A percentile compares a stretch with the other conserved stretches of the same genome.
Evolutionary conservation across 768 basidiomycete species (phyloP).

Genomic region (Pholiota molesta): DNA sequence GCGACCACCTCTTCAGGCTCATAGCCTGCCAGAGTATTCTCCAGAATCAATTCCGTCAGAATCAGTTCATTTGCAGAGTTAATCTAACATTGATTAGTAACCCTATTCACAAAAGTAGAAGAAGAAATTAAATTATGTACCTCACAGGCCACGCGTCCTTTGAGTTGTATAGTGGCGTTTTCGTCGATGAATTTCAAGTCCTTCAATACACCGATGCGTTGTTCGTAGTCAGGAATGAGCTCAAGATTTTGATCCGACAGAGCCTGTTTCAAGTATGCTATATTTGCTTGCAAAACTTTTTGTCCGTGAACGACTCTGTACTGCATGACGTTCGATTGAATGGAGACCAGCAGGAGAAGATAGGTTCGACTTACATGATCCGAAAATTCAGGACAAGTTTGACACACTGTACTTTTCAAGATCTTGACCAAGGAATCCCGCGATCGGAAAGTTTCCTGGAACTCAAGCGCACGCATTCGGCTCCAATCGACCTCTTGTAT

Average conservation of each 20-base stretch:
- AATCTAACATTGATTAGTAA: conserved; percentile 57
- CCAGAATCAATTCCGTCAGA: conserved; percentile 94
- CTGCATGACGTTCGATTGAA: conserved; percentile 41
- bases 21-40: conserved; percentile 89
- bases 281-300: conserved; percentile 72
- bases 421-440: conserved; percentile 53
- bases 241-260: conserved; percentile 98
- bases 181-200: conserved; percentile 94
- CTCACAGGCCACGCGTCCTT: conserved; percentile 98
- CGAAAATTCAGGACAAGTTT: conserved; percentile 65
- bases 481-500: conserved; percentile 87
- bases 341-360: not conserved
- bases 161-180: conserved; percentile 92
- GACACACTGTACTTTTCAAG: conserved; percentile 51
- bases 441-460: conserved; percentile 78
- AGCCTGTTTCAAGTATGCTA: conserved; percentile 77
- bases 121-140: conserved; percentile 37
- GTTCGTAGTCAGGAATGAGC: conserved; percentile 95
- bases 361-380: conserved; percentile 64
- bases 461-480: conserved; percentile 82
- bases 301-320: conserved; percentile 77
- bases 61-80: conserved; percentile 98
- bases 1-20: conserved; percentile 97
- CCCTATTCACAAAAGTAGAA: not conserved
- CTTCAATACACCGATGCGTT: conserved; percentile 87